Conservation (phyloP, 2,329 filamentous ascomycete species). For the Lasiodiplodia citricola region DNA sequence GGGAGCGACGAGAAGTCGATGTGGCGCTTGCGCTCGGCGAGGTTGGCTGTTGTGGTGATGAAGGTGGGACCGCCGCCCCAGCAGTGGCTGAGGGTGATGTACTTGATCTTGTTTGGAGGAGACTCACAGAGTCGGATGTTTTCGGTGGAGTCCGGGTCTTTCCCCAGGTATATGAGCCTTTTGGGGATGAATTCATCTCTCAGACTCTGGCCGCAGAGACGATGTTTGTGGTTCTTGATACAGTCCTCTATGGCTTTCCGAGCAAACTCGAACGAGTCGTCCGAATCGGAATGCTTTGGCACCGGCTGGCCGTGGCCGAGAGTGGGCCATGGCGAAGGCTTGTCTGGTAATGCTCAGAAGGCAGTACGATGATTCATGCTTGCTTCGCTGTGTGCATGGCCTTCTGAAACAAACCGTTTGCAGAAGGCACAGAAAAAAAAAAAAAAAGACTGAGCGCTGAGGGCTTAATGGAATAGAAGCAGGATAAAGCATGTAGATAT, state of each 20-base stretch:
- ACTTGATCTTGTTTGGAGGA: not conserved
- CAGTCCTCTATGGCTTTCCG: not conserved
- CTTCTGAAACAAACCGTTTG: not conserved
- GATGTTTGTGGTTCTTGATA: not conserved
- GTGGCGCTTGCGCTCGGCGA: not conserved
- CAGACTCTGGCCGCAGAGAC: slow-evolving; percentile 7
- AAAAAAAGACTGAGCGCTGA: too few species aligned
- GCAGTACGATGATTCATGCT: not conserved
- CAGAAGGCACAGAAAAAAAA: not conserved
- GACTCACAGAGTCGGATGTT: slow-evolving; percentile 2
- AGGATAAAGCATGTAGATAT: not conserved
- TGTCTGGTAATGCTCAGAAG: slow-evolving; percentile 1
- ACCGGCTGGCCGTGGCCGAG: not conserved
- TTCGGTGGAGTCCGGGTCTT: not conserved
- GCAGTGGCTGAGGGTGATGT: slow-evolving; percentile 31
- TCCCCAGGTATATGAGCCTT: not conserved
- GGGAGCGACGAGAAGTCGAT: not conserved
- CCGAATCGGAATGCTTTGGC: slow-evolving; percentile 10
- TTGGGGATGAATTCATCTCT: not conserved
- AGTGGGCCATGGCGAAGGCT: slow-evolving; percentile 2
- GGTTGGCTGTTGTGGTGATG: slow-evolving; percentile 2
- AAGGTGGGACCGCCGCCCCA: slow-evolving; percentile 27
- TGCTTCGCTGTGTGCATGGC: not conserved
- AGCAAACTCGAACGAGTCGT: not conserved
- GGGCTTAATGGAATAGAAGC: not conserved